Evolutionary conservation across 768 basidiomycete genomes (phyloP), one percentile per base, ranked within the genome.

Genomic region (Tylopilus intermedius): DNA sequence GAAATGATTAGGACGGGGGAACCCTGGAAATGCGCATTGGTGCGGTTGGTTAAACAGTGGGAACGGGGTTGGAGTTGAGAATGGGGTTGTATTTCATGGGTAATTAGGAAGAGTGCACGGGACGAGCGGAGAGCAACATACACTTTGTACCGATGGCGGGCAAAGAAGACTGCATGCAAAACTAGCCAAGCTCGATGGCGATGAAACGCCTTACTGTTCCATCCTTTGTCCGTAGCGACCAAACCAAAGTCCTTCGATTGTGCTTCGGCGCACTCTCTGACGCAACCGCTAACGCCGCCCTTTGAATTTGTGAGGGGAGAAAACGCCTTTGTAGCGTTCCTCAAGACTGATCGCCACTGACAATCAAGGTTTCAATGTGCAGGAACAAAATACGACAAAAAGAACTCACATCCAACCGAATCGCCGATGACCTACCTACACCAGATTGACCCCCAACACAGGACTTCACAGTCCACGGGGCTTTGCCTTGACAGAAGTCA

Each of bases 181-280:
- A 5, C 45, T 33, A 54, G 47, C 24, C 2, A 15, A 2, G 13
- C 14, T 2, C 18, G 4, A 40, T 10, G 3, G 26, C 10, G 21
- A 7, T 14, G 5, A 10, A 11, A 26, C 9, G 22, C 14, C 73
- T 53, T 56, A 80, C 77, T 64, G 59, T 88, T 87, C 84, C 86
- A 88, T n/a, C 86, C 86, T 66, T 88, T 87, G 67, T 81, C 82
- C 0, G 84, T 86, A 1, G 86, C 86, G 51, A 88, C 88, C 37
- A 88, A 67, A 11, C 86, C 86, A 58, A 88, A 90, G 65, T 88
- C 86, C 62, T 81, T 86, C 10, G 72, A 72, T 59, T 90, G 87
- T 2, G 86, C 86, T 66, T 88, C 87, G 0, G 86, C 87, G 54
- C 87, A 88, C 62, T 88, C 87, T n/a, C 86, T 76, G 0, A 85